These are phyloP conservation scores for Craterostigma plantagineum DNA, from an alignment of 257 asterid genomes.

Conservation along the genomic window DNA sequence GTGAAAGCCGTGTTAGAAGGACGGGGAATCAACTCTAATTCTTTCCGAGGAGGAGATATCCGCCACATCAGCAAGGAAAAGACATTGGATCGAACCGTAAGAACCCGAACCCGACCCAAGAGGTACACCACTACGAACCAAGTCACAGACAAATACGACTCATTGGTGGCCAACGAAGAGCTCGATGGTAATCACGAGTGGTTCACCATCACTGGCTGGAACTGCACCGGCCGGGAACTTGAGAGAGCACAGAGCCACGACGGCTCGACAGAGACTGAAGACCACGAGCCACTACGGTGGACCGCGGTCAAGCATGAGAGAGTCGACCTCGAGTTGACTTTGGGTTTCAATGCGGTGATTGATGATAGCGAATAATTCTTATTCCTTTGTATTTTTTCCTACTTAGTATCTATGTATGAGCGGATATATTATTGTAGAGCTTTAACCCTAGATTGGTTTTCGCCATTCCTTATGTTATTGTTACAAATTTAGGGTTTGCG, in stretches of 20 bases:
- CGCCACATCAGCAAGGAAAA: constrained; percentile 42
- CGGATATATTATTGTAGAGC: no score
- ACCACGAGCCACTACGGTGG: constrained; percentile 33
- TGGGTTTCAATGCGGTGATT: constrained; percentile 18
- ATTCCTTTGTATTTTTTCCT: no score
- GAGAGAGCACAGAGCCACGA: constrained; percentile 42
- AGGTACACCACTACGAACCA: constrained; percentile 10
- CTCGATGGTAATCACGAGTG: constrained; percentile 18
- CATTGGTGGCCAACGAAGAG: constrained; percentile 2
- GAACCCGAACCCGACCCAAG: constrained; percentile 27
- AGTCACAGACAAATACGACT: constrained; percentile 2
- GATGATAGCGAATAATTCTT: constrained; percentile 14
- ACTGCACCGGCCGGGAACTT: constrained; percentile 6
- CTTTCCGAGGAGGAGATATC: constrained; percentile 39
- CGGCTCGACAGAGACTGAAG: constrained; percentile 35
- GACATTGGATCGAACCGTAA: constrained; percentile 13
- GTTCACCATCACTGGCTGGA: constrained; percentile 74
- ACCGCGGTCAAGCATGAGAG: constrained; percentile 9
- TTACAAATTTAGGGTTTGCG: no score
- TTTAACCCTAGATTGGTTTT: no score
- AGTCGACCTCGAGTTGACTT: constrained; percentile 30
- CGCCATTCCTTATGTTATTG: no score
- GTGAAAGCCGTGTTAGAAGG: constrained; percentile 60
- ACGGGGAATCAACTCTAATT: constrained; percentile 11
- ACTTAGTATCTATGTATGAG: no score